Percentiles rank a stretch among this genome's conserved stretches.
Conservation (phyloP, 2,329 filamentous ascomycete genomes). For the Harringtonia lauricola region DNA sequence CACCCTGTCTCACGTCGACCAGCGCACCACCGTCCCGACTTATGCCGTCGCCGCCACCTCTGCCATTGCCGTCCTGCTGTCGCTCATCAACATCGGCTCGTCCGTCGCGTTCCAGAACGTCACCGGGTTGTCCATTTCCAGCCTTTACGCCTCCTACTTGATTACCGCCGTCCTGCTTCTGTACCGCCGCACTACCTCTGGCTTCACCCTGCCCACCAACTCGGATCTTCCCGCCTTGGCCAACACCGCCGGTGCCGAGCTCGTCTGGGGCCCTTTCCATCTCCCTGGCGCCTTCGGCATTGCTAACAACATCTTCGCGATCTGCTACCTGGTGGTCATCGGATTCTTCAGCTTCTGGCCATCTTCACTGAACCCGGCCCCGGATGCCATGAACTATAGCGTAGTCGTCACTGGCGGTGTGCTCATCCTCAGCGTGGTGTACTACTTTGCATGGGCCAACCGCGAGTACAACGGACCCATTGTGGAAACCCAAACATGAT, state of each 20-base stretch:
- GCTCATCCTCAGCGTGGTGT: conserved; percentile 24
- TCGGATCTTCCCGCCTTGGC: conserved; percentile 35
- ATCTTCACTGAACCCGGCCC: conserved; percentile 19
- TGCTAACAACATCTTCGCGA: conserved; percentile 27
- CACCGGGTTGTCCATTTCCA: conserved; percentile 16
- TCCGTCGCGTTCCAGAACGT: conserved; percentile 1
- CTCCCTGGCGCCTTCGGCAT: conserved; percentile 28
- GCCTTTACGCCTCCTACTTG: conserved; percentile 31
- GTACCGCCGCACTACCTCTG: conserved; percentile 36
- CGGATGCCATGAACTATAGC: conserved; percentile 35
- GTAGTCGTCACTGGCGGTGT: conserved; percentile 26
- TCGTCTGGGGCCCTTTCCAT: conserved; percentile 32
- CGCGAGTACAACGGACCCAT: conserved; percentile 11
- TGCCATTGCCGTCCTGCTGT: not conserved
- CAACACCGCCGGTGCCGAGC: conserved; percentile 38
- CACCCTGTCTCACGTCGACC: conserved; percentile 25
- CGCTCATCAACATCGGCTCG: conserved; percentile 3
- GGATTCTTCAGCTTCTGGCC: conserved; percentile 39
- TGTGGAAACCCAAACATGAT: not conserved
- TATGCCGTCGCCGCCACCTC: conserved; percentile 2
- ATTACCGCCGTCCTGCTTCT: conserved; percentile 31
- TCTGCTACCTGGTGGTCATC: conserved; percentile 31
- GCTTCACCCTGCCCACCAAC: conserved; percentile 35
- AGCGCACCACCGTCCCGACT: conserved; percentile 26
- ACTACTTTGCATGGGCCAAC: conserved; percentile 20